Percentiles rank a stretch among this genome's conserved stretches.
These are phyloP conservation scores for Globisporangium acanthophoron DNA, from an alignment of 352 stramenopile species.

Conservation along the genomic window DNA sequence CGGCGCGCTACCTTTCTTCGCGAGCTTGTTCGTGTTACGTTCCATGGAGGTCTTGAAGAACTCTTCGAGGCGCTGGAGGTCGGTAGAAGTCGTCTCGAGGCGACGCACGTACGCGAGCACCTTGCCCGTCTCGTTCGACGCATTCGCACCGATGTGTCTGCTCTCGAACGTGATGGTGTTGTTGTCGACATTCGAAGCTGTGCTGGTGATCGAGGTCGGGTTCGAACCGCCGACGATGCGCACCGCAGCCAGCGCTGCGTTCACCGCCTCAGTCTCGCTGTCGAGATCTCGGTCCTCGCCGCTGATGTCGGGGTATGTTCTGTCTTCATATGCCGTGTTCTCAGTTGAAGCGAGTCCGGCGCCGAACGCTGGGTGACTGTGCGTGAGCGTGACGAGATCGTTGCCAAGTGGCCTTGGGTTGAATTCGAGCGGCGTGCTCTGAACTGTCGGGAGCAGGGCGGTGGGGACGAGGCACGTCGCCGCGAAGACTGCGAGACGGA, in stretches of 20 bases:
- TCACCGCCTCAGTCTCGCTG: not conserved
- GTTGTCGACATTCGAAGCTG: not conserved
- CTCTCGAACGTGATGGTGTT: not conserved
- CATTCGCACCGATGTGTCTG: not conserved
- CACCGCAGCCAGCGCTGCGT: not conserved
- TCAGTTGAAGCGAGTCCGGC: conserved; percentile 7
- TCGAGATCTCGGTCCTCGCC: not conserved
- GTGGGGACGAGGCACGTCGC: not conserved
- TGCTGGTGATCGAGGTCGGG: not conserved
- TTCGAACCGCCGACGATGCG: not conserved
- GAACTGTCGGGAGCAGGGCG: not conserved
- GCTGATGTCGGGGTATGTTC: not conserved
- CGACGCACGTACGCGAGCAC: not conserved
- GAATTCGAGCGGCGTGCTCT: conserved; percentile 13
- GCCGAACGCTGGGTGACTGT: conserved; percentile 36
- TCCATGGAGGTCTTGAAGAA: conserved; percentile 30
- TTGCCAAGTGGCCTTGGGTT: conserved; percentile 13
- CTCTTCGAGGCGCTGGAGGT: conserved; percentile 28
- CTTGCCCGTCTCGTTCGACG: not conserved
- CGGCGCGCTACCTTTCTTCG: conserved; percentile 15
- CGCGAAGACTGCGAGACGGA: not conserved
- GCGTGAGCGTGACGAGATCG: conserved; percentile 22
- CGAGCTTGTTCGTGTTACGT: conserved; percentile 19
- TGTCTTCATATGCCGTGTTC: conserved; percentile 3
- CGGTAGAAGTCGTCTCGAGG: conserved; percentile 16